Conservation (phyloP, 352 stramenopile species). For the Pythium biforme region DNA sequence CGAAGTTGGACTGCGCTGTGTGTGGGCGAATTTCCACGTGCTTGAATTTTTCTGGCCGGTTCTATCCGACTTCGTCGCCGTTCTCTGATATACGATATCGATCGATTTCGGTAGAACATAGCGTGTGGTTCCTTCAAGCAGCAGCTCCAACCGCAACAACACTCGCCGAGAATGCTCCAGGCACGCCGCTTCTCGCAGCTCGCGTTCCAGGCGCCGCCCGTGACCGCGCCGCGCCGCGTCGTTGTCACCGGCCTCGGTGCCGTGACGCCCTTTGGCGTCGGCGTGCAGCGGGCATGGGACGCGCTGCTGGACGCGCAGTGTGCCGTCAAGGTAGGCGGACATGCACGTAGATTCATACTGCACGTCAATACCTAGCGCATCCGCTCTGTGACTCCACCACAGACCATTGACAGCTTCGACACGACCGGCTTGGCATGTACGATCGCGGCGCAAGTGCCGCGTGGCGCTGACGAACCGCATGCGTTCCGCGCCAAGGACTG, state of each 20-base stretch:
- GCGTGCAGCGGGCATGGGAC: constrained; percentile 80
- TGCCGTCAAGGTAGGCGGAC: constrained; percentile 58
- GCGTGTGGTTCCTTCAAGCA: constrained; percentile 18
- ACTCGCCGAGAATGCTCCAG: constrained; percentile 2
- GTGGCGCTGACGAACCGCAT: constrained; percentile 40
- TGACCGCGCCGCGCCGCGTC: constrained; percentile 70
- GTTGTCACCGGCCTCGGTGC: constrained; percentile 91
- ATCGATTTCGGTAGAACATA: not conserved
- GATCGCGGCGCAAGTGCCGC: constrained; percentile 71
- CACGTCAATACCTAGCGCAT: too few species aligned
- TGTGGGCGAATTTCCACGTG: too few species aligned
- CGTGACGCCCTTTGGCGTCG: constrained; percentile 89
- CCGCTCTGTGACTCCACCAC: too few species aligned
- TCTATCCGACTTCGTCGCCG: not conserved
- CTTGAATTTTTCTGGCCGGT: too few species aligned
- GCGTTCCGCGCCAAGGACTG: constrained; percentile 68
- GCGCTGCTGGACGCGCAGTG: constrained; percentile 74
- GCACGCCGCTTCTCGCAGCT: constrained; percentile 56
- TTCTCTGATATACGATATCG: not conserved
- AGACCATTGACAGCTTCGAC: constrained; percentile 56
- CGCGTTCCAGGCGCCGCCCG: constrained; percentile 57
- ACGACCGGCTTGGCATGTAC: constrained; percentile 63
- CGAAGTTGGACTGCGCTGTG: not conserved
- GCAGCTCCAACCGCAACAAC: not conserved
- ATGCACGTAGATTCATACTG: too few species aligned